Evolutionary conservation across 495 filamentous ascomycete genomes (phyloP).

Genomic region (Hypoxylon lenormandii): DNA sequence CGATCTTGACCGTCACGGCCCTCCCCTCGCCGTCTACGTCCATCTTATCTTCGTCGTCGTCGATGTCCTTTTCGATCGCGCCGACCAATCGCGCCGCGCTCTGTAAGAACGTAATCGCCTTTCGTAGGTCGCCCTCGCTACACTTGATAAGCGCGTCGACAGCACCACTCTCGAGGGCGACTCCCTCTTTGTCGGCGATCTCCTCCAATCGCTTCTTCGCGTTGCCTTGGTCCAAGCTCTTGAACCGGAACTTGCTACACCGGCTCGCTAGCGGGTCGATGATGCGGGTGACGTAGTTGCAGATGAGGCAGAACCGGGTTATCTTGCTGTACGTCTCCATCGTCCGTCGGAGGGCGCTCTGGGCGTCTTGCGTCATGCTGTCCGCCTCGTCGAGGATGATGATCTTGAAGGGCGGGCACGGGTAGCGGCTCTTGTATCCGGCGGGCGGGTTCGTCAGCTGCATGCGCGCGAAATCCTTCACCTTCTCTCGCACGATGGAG

Average conservation of each 20-base stretch:
- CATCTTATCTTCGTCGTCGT: slow-evolving; percentile 65
- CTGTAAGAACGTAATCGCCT: slow-evolving; percentile 95
- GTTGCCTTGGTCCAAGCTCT: slow-evolving; percentile 86
- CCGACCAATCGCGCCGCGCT: slow-evolving; percentile 85
- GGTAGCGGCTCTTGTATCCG: slow-evolving; percentile 77
- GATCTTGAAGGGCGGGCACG: slow-evolving; percentile 98
- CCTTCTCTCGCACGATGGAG: slow-evolving; percentile 95
- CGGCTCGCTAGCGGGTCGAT: slow-evolving; percentile 93
- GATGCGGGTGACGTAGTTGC: slow-evolving; percentile 98
- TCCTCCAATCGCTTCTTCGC: slow-evolving; percentile 78
- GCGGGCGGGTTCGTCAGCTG: slow-evolving; percentile 85
- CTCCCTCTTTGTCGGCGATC: slow-evolving; percentile 81
- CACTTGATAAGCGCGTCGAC: slow-evolving; percentile 85
- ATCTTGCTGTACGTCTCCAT: slow-evolving; percentile 99
- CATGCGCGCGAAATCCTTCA: slow-evolving; percentile 96
- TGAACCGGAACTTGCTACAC: slow-evolving; percentile 98
- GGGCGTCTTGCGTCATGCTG: slow-evolving; percentile 98
- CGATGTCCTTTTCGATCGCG: slow-evolving; percentile 59
- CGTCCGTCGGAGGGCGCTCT: slow-evolving; percentile 88
- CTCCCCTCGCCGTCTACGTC: slow-evolving; percentile 67
- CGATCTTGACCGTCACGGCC: slow-evolving; percentile 76
- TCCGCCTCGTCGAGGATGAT: slow-evolving; percentile 98
- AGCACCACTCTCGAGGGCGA: slow-evolving; percentile 79
- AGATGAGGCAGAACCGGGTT: slow-evolving; percentile 95
- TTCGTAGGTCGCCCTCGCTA: slow-evolving; percentile 92